Evolutionary conservation across 306 rosid genomes (phyloP), one percentile per base, ranked within the genome.

Genomic region (Fragaria vesca): DNA sequence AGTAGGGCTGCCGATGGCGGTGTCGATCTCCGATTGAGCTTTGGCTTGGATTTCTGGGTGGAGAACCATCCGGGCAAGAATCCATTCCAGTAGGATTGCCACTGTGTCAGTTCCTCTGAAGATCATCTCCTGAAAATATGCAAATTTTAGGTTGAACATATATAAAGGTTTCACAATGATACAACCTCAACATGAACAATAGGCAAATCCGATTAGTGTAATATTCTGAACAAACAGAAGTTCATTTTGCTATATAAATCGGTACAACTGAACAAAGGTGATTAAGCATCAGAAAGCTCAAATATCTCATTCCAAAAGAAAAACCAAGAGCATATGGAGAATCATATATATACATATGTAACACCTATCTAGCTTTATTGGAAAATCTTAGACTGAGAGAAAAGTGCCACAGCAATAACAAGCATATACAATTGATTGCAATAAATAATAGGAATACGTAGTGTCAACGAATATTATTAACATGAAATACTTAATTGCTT

Each of bases 61-160:
- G 6, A 91, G 86, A n/a, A 93, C 84, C 96, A 93, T 93, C 72
- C 97, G 81, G 0, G 98, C 97, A n/a, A 93, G 66, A 45, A 93
- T 85, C 98, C 98, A 93, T 20, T 93, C 98, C 18, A 93, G 77
- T 9, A 91, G 82, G 42, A 93, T 90, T 0, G 98, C 97, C 21
- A 93, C 96, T 0, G 98, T 93, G 58, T 93, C 98, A 0, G 98
- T 93, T 16, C 98, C 98, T 77, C 98, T 83, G 42, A 93, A 93
- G 8, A 93, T 88, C 98, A 91, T 87, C 78, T 93, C 98, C 98
- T 93, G 69, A 2, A 71, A 58, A 40, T 30, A 61, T 9, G 63
- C 55, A 43, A 50, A 20, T 71, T 48, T 9, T 16, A 30, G 36
- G 10, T 71, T 36, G 60, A 60, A 16, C 18, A 28, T 26, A 26